A percentile compares a stretch with the other conserved stretches of the same genome.
phyloP scores from a whole-genome alignment of 2,329 filamentous ascomycete species.

The Botrytis galanthina region DNA sequence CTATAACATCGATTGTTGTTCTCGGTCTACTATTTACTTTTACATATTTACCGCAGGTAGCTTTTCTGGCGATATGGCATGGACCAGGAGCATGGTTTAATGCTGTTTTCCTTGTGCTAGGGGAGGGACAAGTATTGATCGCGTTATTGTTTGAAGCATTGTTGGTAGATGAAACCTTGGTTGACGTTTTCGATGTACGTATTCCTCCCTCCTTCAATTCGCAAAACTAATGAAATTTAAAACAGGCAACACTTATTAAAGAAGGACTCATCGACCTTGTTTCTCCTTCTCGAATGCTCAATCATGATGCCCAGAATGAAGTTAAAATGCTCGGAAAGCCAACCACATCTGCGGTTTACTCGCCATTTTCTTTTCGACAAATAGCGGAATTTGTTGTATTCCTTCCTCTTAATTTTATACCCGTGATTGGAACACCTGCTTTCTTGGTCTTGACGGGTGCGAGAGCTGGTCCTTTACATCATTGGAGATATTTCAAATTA shows the following conservation, averaged over 20 bases:
- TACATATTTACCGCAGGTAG: conserved; percentile 83
- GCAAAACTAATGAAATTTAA: neutral
- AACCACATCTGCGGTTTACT: conserved; percentile 72
- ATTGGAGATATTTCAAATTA: conserved; percentile 87
- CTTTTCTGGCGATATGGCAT: conserved; percentile 87
- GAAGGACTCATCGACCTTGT: conserved; percentile 69
- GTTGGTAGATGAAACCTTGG: conserved; percentile 74
- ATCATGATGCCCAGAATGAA: conserved; percentile 65
- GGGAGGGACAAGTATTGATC: conserved; percentile 52
- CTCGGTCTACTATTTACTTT: conserved; percentile 86
- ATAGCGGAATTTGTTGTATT: conserved; percentile 79
- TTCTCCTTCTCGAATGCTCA: conserved; percentile 62
- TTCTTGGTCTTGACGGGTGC: conserved; percentile 89
- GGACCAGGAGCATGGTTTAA: conserved; percentile 86
- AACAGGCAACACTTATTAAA: conserved; percentile 66
- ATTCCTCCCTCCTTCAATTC: neutral
- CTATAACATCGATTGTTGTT: conserved; percentile 78
- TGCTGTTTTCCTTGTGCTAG: conserved; percentile 82
- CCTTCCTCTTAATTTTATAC: conserved; percentile 83
- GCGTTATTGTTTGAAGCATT: conserved; percentile 69
- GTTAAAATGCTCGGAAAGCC: conserved; percentile 82
- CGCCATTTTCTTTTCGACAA: conserved; percentile 87
- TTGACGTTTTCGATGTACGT: conserved; percentile 76
- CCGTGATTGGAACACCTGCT: conserved; percentile 75
- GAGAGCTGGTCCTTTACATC: conserved; percentile 80